phyloP scores from a whole-genome alignment of 441 rosid genomes.

The Pelargonium citronellum region DNA sequence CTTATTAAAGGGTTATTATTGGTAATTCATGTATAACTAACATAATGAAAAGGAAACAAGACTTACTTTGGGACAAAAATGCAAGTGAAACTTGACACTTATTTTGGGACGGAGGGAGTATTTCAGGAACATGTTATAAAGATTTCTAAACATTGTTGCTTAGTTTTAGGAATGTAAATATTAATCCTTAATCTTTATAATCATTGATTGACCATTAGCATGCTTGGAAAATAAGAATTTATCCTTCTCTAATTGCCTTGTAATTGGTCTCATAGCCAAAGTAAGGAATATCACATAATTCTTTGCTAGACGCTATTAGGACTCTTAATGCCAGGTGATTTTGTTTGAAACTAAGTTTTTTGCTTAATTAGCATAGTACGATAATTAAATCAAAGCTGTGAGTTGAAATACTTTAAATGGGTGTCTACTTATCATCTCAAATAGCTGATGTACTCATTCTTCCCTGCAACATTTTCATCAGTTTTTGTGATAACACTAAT shows the following conservation, averaged over 20 bases:
- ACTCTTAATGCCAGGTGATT: background rate
- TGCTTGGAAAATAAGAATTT: background rate
- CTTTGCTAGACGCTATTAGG: background rate
- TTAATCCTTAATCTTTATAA: background rate
- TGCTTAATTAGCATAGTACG: background rate
- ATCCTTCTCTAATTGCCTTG: background rate
- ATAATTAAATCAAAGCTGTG: background rate
- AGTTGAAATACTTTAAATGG: slow-evolving; percentile 1
- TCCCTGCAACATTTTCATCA: background rate
- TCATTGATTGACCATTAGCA: slow-evolving; percentile 3
- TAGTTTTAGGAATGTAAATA: background rate
- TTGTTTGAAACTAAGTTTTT: background rate
- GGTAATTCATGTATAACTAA: too few species aligned
- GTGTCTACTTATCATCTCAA: background rate
- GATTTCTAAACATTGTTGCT: background rate
- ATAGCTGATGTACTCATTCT: background rate
- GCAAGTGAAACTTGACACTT: too few species aligned
- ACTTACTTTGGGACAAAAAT: too few species aligned
- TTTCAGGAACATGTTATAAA: background rate
- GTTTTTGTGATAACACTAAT: background rate
- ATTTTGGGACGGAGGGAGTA: background rate
- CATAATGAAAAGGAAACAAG: too few species aligned
- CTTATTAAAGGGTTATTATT: too few species aligned
- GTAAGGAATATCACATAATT: background rate
- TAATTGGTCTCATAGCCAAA: background rate